Evolutionary conservation across 2,329 filamentous ascomycete genomes (phyloP).

Genomic region (Aureobasidium sp.): DNA sequence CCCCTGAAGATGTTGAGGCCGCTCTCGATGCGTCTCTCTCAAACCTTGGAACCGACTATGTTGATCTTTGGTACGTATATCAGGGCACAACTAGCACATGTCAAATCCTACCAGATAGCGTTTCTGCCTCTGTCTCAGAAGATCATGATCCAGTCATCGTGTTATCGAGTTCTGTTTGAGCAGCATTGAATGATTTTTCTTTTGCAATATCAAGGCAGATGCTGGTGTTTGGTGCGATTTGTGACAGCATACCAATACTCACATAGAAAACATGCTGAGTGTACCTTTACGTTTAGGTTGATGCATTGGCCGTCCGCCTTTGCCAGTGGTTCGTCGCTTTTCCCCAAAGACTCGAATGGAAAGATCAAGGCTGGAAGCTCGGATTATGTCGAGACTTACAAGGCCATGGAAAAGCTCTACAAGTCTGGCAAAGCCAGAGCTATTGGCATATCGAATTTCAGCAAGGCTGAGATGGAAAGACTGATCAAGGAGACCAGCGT

Average conservation of each 20-base stretch:
- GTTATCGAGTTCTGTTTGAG: too few relatives aligned
- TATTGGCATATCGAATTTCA: conserved; percentile 50
- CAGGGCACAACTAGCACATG: too few relatives aligned
- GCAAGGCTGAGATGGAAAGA: conserved; percentile 41
- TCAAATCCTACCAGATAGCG: too few relatives aligned
- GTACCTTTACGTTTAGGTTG: conserved; percentile 28
- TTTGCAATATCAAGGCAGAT: too few relatives aligned
- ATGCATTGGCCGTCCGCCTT: conserved; percentile 60
- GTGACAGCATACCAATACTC: too few relatives aligned
- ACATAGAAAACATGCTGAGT: too few relatives aligned
- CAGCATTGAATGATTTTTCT: too few relatives aligned
- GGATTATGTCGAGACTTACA: conserved; percentile 48
- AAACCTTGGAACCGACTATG: conserved; percentile 57
- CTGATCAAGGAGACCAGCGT: conserved; percentile 40
- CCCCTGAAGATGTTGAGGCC: conserved; percentile 54
- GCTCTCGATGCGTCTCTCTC: conserved; percentile 53
- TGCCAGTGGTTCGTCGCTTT: conserved; percentile 41
- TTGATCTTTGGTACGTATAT: conserved; percentile 51
- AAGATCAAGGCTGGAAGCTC: conserved; percentile 37
- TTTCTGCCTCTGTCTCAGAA: too few relatives aligned
- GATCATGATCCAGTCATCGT: too few relatives aligned
- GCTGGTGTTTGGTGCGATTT: too few relatives aligned
- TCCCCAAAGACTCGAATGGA: conserved; percentile 41
- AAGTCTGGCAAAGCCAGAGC: conserved; percentile 37
- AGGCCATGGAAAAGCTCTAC: conserved; percentile 33